Evolutionary conservation across 1,139 yeast species (phyloP).

Genomic region (Magnusiomyces magnusii): DNA sequence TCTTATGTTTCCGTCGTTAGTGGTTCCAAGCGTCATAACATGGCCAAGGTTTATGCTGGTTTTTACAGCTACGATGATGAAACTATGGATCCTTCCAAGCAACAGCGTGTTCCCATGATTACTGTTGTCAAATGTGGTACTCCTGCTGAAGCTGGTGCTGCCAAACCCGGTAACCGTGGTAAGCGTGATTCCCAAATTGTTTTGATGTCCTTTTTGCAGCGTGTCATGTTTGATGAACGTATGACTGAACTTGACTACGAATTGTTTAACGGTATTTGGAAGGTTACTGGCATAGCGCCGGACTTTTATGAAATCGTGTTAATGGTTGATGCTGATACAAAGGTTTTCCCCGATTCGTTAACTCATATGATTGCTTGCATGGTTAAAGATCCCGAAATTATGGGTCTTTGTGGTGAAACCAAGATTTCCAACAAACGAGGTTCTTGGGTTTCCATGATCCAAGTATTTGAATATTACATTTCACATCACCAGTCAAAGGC

Average conservation of each 20-base stretch:
- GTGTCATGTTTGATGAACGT: constrained; percentile 89
- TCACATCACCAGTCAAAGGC: constrained; percentile 97
- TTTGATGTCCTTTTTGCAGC: constrained; percentile 87
- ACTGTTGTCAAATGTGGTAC: constrained; percentile 90
- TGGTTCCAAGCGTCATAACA: constrained; percentile 88
- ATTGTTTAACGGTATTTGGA: constrained; percentile 71
- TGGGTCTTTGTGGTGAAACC: constrained; percentile 98
- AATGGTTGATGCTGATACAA: constrained; percentile 98
- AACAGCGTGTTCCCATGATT: constrained; percentile 81
- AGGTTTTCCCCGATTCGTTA: constrained; percentile 80
- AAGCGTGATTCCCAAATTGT: constrained; percentile 96
- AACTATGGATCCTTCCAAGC: constrained; percentile 70
- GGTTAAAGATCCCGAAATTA: constrained; percentile 81
- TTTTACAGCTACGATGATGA: constrained; percentile 73
- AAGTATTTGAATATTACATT: constrained; percentile 91
- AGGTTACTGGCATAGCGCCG: constrained; percentile 80
- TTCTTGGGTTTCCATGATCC: constrained; percentile 92
- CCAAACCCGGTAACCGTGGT: constrained; percentile 97
- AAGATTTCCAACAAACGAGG: constrained; percentile 80
- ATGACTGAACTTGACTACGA: constrained; percentile 93
- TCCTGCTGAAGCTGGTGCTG: constrained; percentile 61
- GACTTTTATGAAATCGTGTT: constrained; percentile 76
- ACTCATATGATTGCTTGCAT: constrained; percentile 92
- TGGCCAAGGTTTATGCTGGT: constrained; percentile 87
- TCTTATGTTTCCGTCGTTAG: constrained; percentile 94